phyloP scores from a whole-genome alignment of 768 basidiomycete genomes.

The Suillus occidentalis region DNA sequence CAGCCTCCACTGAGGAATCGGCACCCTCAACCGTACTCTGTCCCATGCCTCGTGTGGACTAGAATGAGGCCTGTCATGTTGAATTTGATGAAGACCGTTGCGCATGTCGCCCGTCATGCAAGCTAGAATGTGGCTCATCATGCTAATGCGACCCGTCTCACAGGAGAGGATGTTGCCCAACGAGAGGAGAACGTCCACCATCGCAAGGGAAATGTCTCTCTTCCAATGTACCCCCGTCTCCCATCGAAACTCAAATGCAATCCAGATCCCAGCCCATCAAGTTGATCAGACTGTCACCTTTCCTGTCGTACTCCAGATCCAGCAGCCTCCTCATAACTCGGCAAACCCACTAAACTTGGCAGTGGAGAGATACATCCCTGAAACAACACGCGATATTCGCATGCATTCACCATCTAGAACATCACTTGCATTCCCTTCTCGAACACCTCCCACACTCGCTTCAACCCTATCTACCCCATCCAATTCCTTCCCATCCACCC shows the following conservation, averaged over 20 bases:
- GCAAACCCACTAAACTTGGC: slow-evolving; percentile 71
- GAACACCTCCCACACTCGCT: background rate
- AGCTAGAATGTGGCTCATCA: background rate
- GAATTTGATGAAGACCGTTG: background rate
- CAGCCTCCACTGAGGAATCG: background rate
- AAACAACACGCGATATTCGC: background rate
- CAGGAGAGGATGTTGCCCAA: background rate
- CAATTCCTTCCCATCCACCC: background rate
- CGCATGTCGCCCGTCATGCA: background rate
- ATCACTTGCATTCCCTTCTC: background rate
- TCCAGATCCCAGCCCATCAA: background rate
- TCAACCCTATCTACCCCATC: background rate
- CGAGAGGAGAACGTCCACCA: background rate
- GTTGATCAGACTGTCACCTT: background rate
- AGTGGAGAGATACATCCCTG: slow-evolving; percentile 43
- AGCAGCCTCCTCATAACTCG: slow-evolving; percentile 80
- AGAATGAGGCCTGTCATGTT: background rate
- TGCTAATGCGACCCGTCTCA: no score
- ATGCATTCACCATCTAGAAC: background rate
- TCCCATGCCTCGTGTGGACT: background rate
- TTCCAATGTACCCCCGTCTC: background rate
- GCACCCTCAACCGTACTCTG: background rate
- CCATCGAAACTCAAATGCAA: background rate
- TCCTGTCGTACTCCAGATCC: slow-evolving; percentile 7
- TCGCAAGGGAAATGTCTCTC: background rate